Evolutionary conservation across 2,329 filamentous ascomycete genomes (phyloP).

Genomic region (Clonostachys chloroleuca): DNA sequence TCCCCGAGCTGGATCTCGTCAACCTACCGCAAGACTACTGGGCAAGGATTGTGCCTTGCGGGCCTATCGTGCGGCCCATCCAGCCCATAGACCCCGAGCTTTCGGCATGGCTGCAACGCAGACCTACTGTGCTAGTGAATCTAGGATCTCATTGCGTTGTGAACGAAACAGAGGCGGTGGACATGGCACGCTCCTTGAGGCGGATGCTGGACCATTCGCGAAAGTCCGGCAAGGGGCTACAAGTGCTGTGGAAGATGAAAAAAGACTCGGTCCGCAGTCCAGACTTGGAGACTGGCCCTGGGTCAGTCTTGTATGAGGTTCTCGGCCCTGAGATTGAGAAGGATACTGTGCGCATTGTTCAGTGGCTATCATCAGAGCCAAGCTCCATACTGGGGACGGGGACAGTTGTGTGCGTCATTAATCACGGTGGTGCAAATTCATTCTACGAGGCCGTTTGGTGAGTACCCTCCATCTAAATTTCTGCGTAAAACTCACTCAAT

Average conservation of each 20-base stretch:
- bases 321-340: constrained; percentile 15
- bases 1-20: constrained; percentile 23
- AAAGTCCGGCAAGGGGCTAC: constrained; percentile 1
- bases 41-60: constrained; percentile 28
- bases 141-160: constrained; percentile 33
- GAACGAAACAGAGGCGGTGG: constrained; percentile 22
- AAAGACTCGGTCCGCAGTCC: neutral
- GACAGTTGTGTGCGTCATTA: constrained; percentile 29
- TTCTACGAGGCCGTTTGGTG: constrained; percentile 29
- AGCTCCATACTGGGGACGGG: constrained; percentile 26
- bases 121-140: constrained; percentile 40
- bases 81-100: constrained; percentile 32
- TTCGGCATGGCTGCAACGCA: constrained; percentile 30
- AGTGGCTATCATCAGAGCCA: constrained; percentile 34
- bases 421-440: constrained; percentile 42
- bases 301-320: constrained; percentile 8
- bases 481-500: neutral
- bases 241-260: constrained; percentile 26
- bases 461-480: neutral
- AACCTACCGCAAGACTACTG: constrained; percentile 13
- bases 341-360: constrained; percentile 23
- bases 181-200: constrained; percentile 29
- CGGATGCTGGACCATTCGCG: neutral
- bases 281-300: constrained; percentile 1
- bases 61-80: constrained; percentile 35